Percentiles rank a stretch among this genome's conserved stretches.
These are phyloP conservation scores for Brassica cretica DNA, from an alignment of 345 rosid genomes.

Conservation along the genomic window DNA sequence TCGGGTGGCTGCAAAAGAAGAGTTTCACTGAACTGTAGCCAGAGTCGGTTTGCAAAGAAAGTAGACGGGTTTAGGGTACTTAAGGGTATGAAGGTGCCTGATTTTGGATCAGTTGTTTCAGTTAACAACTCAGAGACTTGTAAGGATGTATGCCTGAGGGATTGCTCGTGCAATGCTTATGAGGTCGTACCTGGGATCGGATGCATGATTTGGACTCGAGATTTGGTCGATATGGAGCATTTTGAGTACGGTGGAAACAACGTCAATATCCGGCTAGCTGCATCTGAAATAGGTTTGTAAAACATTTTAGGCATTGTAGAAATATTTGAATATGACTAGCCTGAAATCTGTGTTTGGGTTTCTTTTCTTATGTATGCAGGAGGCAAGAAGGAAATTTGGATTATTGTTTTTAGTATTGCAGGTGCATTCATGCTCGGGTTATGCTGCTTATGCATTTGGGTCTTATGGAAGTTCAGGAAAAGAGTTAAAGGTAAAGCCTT, in stretches of 20 bases:
- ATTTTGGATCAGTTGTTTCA: slow-evolving; percentile 44
- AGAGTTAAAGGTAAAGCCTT: slow-evolving; percentile 47
- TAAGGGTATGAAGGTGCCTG: slow-evolving; percentile 54
- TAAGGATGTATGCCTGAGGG: slow-evolving; percentile 44
- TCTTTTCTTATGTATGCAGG: slow-evolving; percentile 32
- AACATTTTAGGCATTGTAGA: background rate
- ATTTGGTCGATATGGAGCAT: slow-evolving; percentile 42
- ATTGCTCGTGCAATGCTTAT: slow-evolving; percentile 63
- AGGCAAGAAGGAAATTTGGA: slow-evolving; percentile 36
- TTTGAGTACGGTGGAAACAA: slow-evolving; percentile 27
- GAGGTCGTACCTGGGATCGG: slow-evolving; percentile 27
- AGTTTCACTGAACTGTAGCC: slow-evolving; percentile 41
- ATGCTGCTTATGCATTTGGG: slow-evolving; percentile 29
- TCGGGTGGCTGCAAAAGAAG: slow-evolving; percentile 46
- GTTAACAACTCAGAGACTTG: slow-evolving; percentile 52
- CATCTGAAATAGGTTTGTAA: slow-evolving; percentile 48
- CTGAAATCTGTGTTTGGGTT: background rate
- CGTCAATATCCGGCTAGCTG: slow-evolving; percentile 46
- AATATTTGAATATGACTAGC: background rate
- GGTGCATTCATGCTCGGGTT: slow-evolving; percentile 35
- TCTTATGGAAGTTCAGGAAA: slow-evolving; percentile 52
- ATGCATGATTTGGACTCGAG: slow-evolving; percentile 60
- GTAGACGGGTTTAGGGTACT: slow-evolving; percentile 48
- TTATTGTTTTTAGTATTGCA: slow-evolving; percentile 23
- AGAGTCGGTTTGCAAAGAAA: slow-evolving; percentile 7